phyloP scores from a whole-genome alignment of 2,329 filamentous ascomycete genomes.

The Aspergillus brunneoviolaceus region DNA sequence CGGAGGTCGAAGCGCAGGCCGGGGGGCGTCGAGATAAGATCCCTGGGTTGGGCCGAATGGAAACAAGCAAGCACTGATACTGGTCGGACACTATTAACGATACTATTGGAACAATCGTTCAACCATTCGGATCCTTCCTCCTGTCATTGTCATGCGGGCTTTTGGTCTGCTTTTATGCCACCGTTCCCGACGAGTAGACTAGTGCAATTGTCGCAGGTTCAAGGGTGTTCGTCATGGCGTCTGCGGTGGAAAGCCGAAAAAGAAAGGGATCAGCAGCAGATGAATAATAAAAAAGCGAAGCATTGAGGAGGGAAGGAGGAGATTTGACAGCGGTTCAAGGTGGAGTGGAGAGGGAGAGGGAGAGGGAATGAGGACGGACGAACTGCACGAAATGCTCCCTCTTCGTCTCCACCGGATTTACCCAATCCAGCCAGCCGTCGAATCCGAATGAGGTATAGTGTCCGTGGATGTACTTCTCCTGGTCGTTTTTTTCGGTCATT shows the following conservation, averaged over 20 bases:
- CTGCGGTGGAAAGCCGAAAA: not conserved
- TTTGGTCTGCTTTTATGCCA: not conserved
- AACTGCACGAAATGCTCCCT: conserved; percentile 8
- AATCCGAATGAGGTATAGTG: conserved; percentile 13
- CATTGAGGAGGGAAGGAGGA: not conserved
- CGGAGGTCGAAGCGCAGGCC: not conserved
- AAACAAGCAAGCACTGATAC: not conserved
- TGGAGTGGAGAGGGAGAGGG: not conserved
- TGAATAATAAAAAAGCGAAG: not conserved
- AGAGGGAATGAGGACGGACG: not conserved
- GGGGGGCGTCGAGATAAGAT: not conserved
- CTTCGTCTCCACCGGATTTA: conserved; percentile 9
- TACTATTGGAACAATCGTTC: not conserved
- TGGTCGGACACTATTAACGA: not conserved
- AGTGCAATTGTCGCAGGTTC: no score
- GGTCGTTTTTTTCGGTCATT: not conserved
- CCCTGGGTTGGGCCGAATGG: not conserved
- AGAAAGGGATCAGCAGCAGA: not conserved
- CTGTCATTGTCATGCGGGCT: not conserved
- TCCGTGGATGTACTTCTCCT: conserved; percentile 3
- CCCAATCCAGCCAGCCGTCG: conserved; percentile 14
- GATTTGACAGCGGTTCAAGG: conserved; percentile 8
- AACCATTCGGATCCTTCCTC: not conserved
- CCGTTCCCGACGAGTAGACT: no score
- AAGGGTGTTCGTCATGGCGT: not conserved